Base-by-base conservation (phyloP, 106 monocot species). In the Dendrobium chrysotoxum region DNA sequence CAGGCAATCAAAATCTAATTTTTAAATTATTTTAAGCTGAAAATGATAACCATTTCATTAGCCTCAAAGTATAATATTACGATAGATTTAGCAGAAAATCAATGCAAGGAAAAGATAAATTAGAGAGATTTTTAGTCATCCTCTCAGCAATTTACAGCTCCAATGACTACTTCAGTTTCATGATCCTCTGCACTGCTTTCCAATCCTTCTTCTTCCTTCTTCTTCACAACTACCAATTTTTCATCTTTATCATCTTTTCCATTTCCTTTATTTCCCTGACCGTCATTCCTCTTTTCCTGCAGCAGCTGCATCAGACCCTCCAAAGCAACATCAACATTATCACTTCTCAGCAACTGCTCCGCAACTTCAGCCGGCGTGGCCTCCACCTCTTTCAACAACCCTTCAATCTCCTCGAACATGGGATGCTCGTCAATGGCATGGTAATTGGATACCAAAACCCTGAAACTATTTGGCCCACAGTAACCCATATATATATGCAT, bases 401-500 rank as follows among this genome's bases (percentile, higher is more conserved):
- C 55, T 38, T 78, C 35, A 25, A 78, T 78, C 78, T 78, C 57
- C 78, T 20, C 78, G 10, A 78, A 78, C 57, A 78, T 28, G 7
- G 78, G 78, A n/a, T 78, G 78, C 31, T 78, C 78, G 1, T 78
- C 78, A 58, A 78, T 13, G 25, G 38, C 28, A 2, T 78, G 78
- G 78, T 78, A 78, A 39, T 78, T 78, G 0, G 53, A 58, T 7
- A 35, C 78, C 21, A 78, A 28, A 28, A 58, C 26, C 57, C 39
- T 57, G 57, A 58, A 78, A 30, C 55, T 58, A 30, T 7, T 38
- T 3, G 31, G 38, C 12, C 53, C 78, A n/a, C 82, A 82, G 25
- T 77, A 76, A 5, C 77, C 78, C 78, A 82, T 61, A 25, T 66
- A 40, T 11, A 82, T 53, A 45, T 82, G 82, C 82, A 83, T 54